Base-by-base conservation (phyloP, 1,139 yeast species). In the Geotrichum histeridarum region DNA sequence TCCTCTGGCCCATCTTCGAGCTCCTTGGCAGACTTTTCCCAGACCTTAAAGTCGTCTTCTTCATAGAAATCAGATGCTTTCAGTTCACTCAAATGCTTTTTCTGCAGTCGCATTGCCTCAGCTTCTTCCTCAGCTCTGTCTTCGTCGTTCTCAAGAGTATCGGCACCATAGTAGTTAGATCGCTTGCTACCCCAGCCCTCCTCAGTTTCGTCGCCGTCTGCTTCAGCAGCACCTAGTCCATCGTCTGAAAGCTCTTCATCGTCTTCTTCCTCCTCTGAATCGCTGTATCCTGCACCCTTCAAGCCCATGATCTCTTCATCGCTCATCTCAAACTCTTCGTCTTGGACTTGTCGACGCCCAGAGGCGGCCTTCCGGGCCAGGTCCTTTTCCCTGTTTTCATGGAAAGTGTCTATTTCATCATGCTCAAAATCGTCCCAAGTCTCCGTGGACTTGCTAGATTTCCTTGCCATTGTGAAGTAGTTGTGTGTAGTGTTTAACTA, bases 51-150 rank as follows among this genome's bases (percentile, higher is more conserved):
- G 66, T 84, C 80, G 54, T 86, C 96, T 54, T 87, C 95, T 62
- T 89, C 95, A 60, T 86, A 76, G 66, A 82, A 91, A 69, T 90
- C 98, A 49, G 81, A 89, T 78, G 86, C 83, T 48, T 82, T 83
- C 63, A 93, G 76, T 53, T 87, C 95, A 60, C 82, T 81, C 59
- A 91, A 73, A 66, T 91, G 96, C 68, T 84, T 82, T 73, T 85
- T 86, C 70, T 91, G 98, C 61, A 89, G 83, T 66, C 90, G 82
- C 55, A 88, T 67, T 0, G 98, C 98, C 71, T 93, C 98, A 62
- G 83, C 83, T 55, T 94, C 93, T 73, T 90, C 85, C 58, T 81
- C 83, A 58, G 81, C 83, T 6, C 88, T 87, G 48, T 83, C 86
- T 57, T 85, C 96, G 42, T 84, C 89, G 59, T 86, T 89, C 56